Evolutionary conservation across 2,329 filamentous ascomycete genomes (phyloP), one percentile per base, ranked within the genome.

Genomic region (Periglandula ipomoeae): DNA sequence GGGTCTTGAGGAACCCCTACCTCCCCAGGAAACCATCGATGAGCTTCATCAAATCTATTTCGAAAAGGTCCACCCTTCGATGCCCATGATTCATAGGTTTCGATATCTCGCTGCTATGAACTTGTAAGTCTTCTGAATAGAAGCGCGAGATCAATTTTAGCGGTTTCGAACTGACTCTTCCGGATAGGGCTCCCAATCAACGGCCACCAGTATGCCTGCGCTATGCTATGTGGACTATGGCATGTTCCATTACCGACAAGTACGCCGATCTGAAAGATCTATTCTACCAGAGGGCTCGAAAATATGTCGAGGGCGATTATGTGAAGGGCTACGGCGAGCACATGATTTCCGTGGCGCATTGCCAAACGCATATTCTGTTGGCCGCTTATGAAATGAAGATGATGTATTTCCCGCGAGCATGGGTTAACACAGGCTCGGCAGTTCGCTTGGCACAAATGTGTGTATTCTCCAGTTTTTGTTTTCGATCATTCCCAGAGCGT

Each of bases 351-450:
- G 74, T 96, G 26, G 84, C 85, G 15, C 88, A 95, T 65, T 87
- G 85, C 45, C 93, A 98, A 64, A 81, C 87, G 1, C 94, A 94
- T 76, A 73, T 82, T 23, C 71, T 97, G 19, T 74, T 94, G 43
- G 80, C 83, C 5, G 82, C 79, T 0, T 96, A 95, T 59, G 93
- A 98, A 65, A 97, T 96, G 73, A 95, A 91, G 69, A 86, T 87
- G 77, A 95, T 97, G 87, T 94, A 89, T 65, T 97, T 97, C 58
- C 91, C 93, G 1, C 76, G 93, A 55, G 93, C 93, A 1, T 97
- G 93, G 93, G 81, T 95, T 70, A 96, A 87, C 56, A 85, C 87
- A 3, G 93, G 91, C 20, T 77, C 87, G 52, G 85, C 85, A 4
- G 80, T 85, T n/a, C 79, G 91, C 45, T 68, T 97, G 47, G 80